Base-by-base conservation (phyloP, 441 rosid species). In the Flueggea neowawraea region DNA sequence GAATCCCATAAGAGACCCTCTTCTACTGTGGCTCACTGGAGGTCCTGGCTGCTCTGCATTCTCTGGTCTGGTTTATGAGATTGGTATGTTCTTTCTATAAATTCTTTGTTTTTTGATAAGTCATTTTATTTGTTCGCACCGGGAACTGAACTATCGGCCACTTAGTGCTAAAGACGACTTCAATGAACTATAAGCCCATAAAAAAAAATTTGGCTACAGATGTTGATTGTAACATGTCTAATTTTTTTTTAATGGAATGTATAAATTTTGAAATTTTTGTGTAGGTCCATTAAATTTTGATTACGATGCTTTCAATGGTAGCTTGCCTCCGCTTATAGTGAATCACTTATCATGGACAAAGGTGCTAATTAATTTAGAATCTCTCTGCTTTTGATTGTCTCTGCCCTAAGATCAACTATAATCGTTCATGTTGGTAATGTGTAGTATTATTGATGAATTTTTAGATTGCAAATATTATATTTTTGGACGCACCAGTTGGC, bases 21-120 rank as follows among this genome's bases (percentile, higher is more conserved):
- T 67, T 14, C 32, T 67, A 22, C 59, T 67, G 15, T 67, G 70
- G 65, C 60, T 67, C 47, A 67, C 65, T 8, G 60, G 65, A 17
- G 70, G 70, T 22, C 65, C 70, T 28, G 65, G 70, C 9, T 67
- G 70, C 54, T 67, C 60, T 12, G 53, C 45, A 12, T 49, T 60
- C 65, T 60, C 70, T 1, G 60, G 39, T 12, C 55, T 67, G 4
- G 28, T 60, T 10, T 67, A 59, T 48, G 65, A 60, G 62, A 68
- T 16, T 13, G 63, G 63, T 53, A 15, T 6, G 14, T 47, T 6
- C n/a, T 47, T 47, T 47, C 12, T 47, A 2, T 12, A 10, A 10
- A 47, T 47, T 47, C 12, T 47, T 14, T 9, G 8, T 43, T 43
- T 43, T 43, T 6, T 43, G 10, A 6, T 43, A 43, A 11, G 8